phyloP scores from a whole-genome alignment of 2,329 filamentous ascomycete species.

The Coniochaeta hoffmannii region DNA sequence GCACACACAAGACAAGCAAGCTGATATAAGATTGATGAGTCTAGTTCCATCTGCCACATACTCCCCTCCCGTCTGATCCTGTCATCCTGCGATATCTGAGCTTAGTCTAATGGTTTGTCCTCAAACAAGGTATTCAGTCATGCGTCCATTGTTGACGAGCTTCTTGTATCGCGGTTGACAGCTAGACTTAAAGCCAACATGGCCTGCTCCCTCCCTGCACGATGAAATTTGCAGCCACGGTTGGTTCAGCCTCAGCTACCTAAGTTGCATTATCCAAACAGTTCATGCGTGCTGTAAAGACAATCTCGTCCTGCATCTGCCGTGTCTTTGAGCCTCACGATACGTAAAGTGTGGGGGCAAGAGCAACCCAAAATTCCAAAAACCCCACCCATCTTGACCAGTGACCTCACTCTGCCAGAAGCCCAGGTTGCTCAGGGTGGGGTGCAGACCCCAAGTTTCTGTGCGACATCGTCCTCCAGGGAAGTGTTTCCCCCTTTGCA shows the following conservation, averaged over 20 bases:
- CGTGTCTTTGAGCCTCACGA: not conserved
- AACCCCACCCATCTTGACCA: not conserved
- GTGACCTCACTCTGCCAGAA: not conserved
- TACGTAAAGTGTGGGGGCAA: slow-evolving; percentile 1
- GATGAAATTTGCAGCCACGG: too few relatives aligned
- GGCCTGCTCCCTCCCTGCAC: too few relatives aligned
- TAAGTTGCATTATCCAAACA: too few relatives aligned
- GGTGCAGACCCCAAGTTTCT: not conserved
- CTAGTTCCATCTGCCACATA: too few relatives aligned
- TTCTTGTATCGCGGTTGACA: too few relatives aligned
- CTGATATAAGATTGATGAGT: not conserved
- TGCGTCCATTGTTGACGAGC: too few relatives aligned
- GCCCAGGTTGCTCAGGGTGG: too few relatives aligned
- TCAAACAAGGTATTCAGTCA: too few relatives aligned
- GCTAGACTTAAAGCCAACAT: too few relatives aligned
- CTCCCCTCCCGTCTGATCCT: not conserved
- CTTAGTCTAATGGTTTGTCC: too few relatives aligned
- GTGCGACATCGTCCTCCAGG: not conserved
- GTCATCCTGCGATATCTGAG: not conserved
- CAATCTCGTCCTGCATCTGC: not conserved
- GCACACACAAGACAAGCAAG: too few relatives aligned
- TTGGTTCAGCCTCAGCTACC: too few relatives aligned
- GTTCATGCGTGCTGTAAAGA: not conserved
- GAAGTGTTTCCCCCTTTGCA: not conserved
- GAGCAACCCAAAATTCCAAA: not conserved